A percentile compares a stretch with the other conserved stretches of the same genome.
Conservation (phyloP, 768 basidiomycete species). For the Xerocomellus intermedius region DNA sequence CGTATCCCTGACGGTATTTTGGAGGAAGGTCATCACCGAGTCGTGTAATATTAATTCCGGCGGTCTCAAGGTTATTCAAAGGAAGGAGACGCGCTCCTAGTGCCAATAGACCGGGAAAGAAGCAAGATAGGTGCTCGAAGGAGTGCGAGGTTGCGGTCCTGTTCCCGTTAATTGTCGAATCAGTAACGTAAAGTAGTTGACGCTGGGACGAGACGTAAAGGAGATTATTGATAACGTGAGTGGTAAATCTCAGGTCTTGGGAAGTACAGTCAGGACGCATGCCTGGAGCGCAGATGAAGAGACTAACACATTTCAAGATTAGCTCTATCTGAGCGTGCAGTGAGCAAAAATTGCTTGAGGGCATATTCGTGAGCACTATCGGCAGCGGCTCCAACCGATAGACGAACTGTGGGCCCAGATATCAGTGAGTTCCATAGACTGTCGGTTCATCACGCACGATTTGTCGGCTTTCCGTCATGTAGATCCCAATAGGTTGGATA, state of each 20-base stretch:
- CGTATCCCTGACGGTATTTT: constrained; percentile 30
- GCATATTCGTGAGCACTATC: constrained; percentile 81
- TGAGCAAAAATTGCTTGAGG: constrained; percentile 70
- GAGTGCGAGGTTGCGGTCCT: constrained; percentile 41
- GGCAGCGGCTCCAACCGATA: constrained; percentile 64
- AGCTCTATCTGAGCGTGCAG: constrained; percentile 55
- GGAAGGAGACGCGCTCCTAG: constrained; percentile 65
- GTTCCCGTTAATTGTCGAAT: constrained; percentile 35
- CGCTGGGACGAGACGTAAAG: constrained; percentile 67
- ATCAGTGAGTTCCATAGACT: not conserved
- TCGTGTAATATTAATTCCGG: constrained; percentile 46
- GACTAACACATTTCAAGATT: constrained; percentile 67
- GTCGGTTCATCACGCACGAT: constrained; percentile 39
- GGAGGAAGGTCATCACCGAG: constrained; percentile 32
- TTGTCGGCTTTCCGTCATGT: constrained; percentile 41
- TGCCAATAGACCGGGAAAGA: constrained; percentile 72
- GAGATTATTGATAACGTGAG: constrained; percentile 59
- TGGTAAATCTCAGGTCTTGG: constrained; percentile 60
- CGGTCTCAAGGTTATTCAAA: constrained; percentile 47
- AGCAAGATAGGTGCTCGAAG: constrained; percentile 77
- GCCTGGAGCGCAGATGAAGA: not conserved
- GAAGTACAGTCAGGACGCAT: constrained; percentile 3
- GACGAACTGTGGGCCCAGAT: constrained; percentile 27
- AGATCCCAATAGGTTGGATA: constrained; percentile 60
- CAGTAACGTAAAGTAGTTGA: constrained; percentile 67